These are phyloP conservation scores for Penicillium atrosanguineum DNA, from an alignment of 495 filamentous ascomycete genomes.

Conservation along the genomic window DNA sequence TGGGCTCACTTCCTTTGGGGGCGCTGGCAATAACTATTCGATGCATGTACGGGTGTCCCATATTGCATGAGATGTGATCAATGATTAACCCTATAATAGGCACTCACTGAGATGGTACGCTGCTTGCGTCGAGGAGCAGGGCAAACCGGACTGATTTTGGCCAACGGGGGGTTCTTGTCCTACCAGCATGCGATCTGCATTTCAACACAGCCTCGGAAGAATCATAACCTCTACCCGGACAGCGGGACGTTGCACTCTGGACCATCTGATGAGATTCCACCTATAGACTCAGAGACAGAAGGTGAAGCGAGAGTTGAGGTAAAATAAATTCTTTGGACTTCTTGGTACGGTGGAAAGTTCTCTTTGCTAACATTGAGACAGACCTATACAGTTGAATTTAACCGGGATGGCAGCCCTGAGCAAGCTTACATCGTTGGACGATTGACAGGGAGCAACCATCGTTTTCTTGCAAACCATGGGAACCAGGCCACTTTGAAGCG, in stretches of 20 bases:
- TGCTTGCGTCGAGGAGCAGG: slow-evolving; percentile 40
- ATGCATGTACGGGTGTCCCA: slow-evolving; percentile 46
- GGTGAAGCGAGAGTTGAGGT: slow-evolving; percentile 51
- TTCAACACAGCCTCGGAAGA: slow-evolving; percentile 35
- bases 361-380: slow-evolving; percentile 10
- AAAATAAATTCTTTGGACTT: slow-evolving; percentile 4
- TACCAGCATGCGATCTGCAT: slow-evolving; percentile 55
- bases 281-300: slow-evolving; percentile 35
- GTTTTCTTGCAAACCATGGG: slow-evolving; percentile 51
- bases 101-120: slow-evolving; percentile 48
- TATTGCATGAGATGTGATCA: background rate
- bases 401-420: slow-evolving; percentile 41
- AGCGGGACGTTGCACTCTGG: slow-evolving; percentile 31
- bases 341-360: background rate
- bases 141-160: slow-evolving; percentile 47
- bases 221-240: slow-evolving; percentile 37
- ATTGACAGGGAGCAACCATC: slow-evolving; percentile 35
- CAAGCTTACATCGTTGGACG: slow-evolving; percentile 48
- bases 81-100: slow-evolving; percentile 21
- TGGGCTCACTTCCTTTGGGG: slow-evolving; percentile 57
- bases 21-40: slow-evolving; percentile 60
- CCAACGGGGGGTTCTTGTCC: slow-evolving; percentile 53
- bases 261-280: slow-evolving; percentile 27
- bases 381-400: slow-evolving; percentile 56
- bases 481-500: slow-evolving; percentile 23